Conservation (phyloP, 2,329 filamentous ascomycete genomes). For the Aspergillus sojae region DNA sequence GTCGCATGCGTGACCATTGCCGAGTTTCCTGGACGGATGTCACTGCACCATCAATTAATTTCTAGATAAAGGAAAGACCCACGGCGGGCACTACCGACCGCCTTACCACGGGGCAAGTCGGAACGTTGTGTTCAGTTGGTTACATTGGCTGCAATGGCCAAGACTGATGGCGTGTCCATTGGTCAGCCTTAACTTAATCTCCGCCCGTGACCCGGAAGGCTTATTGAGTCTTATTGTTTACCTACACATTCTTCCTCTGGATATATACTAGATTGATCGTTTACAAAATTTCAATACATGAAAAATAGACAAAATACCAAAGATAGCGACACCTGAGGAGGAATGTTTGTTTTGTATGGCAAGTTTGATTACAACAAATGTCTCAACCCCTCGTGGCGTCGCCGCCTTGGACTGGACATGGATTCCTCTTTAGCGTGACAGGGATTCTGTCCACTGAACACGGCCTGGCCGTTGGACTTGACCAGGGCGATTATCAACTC, state of each 20-base stretch:
- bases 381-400: background rate
- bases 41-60: background rate
- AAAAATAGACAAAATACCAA: no score
- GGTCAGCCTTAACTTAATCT: background rate
- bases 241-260: no score
- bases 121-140: background rate
- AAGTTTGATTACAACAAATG: no score
- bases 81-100: background rate
- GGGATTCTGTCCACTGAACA: background rate
- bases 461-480: background rate
- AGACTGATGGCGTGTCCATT: background rate
- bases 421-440: background rate
- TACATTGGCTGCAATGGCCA: background rate
- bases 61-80: background rate
- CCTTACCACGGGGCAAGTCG: background rate
- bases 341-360: no score
- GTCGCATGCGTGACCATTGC: background rate
- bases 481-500: background rate
- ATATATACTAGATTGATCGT: no score
- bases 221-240: background rate
- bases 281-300: no score
- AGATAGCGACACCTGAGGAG: no score
- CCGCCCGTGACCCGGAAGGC: background rate
- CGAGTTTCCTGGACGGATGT: background rate
- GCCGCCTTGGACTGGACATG: background rate